Evolutionary conservation across 352 stramenopile species (phyloP), one percentile per base, ranked within the genome.

Genomic region (Phytophthora pistaciae): DNA sequence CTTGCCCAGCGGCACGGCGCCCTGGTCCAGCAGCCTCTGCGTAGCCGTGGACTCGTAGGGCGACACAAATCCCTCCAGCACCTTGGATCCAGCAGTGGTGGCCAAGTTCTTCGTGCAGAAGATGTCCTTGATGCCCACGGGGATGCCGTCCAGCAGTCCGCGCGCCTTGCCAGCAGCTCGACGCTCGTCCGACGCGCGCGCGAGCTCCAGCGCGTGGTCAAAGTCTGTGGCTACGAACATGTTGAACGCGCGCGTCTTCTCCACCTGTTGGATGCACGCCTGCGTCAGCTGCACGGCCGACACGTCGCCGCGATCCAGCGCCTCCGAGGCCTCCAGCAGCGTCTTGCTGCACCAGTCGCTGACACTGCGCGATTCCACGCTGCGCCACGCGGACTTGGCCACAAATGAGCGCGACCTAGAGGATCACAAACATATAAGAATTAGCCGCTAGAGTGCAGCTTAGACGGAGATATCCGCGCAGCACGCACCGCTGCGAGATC

Each of bases 111-210:
- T 75, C 89, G 94, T 94, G 66, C 97, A 99, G 57, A 99, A 95
- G 70, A 99, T 98, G 60, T 98, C 94, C 73, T 99, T 99, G 21
- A 99, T 81, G 11, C 94, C 97, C 7, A 99, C 75, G 2, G 97
- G 97, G 60, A 99, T 97, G 49, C 98, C 98, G 73, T 99, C 96
- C 40, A 99, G 75, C 16, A 82, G 46, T n/a, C 85, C 85, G 20
- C 82, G 77, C 2, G 79, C 40, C 8, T 73, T 40, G 5, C 84
- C 83, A 23, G 71, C 62, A 6, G 66, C 63, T 18, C 91, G 85
- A 18, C 95, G 78, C 38, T 81, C 72, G 66, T 98, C 91, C 3
- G 93, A 98, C 70, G 87, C 84, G 58, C 75, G 57, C 0, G 96
- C 91, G 21, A 95, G 72, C 44, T 88, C 63, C 25, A 94, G 66